These are phyloP conservation scores for Picocystis sp. DNA, from an alignment of 163 green algal genomes.

Conservation along the genomic window DNA sequence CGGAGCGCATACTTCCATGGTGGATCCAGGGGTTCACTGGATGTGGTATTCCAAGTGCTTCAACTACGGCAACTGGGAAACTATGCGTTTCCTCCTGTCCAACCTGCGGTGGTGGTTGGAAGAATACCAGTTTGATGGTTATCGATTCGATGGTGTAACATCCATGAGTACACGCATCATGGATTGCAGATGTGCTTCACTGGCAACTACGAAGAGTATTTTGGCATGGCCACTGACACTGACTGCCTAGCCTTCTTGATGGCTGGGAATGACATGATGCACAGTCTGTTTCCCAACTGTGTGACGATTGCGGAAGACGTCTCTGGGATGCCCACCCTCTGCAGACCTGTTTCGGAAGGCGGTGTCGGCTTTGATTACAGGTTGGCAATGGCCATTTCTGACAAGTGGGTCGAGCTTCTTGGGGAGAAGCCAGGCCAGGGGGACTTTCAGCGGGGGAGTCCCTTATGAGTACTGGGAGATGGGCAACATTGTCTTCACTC, in stretches of 20 bases:
- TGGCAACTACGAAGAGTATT: slow-evolving; percentile 83
- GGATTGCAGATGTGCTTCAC: slow-evolving; percentile 67
- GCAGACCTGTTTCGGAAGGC: slow-evolving; percentile 65
- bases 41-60: slow-evolving; percentile 70
- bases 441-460: slow-evolving; percentile 28
- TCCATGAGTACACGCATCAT: slow-evolving; percentile 98
- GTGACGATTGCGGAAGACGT: slow-evolving; percentile 91
- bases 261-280: slow-evolving; percentile 85
- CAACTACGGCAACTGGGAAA: slow-evolving; percentile 90
- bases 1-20: slow-evolving; percentile 65
- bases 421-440: neutral
- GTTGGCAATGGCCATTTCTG: slow-evolving; percentile 89
- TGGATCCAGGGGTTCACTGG: slow-evolving; percentile 60
- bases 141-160: slow-evolving; percentile 85
- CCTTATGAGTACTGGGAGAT: slow-evolving; percentile 83
- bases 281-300: slow-evolving; percentile 67
- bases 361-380: slow-evolving; percentile 96
- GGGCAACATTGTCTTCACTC: slow-evolving; percentile 69
- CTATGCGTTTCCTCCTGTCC: slow-evolving; percentile 82
- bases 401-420: slow-evolving; percentile 91
- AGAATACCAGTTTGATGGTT: slow-evolving; percentile 69
- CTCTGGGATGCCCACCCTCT: slow-evolving; percentile 83
- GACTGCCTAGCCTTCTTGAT: slow-evolving; percentile 92
- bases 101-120: slow-evolving; percentile 95
- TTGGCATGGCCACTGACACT: slow-evolving; percentile 73